A percentile compares a stretch with the other conserved stretches of the same genome.
Conservation (phyloP, 441 rosid genomes). For the Viola pubescens region DNA sequence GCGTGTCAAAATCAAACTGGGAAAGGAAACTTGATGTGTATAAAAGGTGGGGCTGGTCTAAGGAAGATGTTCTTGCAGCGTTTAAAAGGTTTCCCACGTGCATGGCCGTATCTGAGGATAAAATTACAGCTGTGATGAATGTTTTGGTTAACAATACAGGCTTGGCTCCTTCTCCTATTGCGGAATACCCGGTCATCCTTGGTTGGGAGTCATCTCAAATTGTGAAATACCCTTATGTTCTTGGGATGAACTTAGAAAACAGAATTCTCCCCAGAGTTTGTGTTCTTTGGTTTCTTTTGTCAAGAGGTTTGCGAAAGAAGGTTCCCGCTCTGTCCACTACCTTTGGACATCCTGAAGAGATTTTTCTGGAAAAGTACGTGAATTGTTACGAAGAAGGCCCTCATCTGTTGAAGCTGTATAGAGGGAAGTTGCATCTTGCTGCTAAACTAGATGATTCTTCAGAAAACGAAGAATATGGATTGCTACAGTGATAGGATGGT, state of each 20-base stretch:
- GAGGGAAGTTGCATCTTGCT: slow-evolving; percentile 9
- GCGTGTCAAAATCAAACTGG: slow-evolving; percentile 15
- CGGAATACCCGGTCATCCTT: slow-evolving; percentile 1
- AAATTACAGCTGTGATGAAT: slow-evolving; percentile 15
- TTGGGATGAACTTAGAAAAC: too few species aligned
- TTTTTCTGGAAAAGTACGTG: slow-evolving; percentile 16
- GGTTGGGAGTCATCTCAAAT: slow-evolving; percentile 6
- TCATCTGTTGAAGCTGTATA: slow-evolving; percentile 17
- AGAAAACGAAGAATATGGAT: too few species aligned
- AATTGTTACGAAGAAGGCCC: slow-evolving; percentile 5
- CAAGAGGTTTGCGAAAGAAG: slow-evolving; percentile 10
- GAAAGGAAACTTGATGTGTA: slow-evolving; percentile 16
- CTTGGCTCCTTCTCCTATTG: neutral
- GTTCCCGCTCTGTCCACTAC: neutral
- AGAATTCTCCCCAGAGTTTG: slow-evolving; percentile 18
- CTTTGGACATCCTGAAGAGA: slow-evolving; percentile 1
- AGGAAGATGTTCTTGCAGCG: slow-evolving; percentile 13
- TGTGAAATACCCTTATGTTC: too few species aligned
- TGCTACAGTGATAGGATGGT: too few species aligned
- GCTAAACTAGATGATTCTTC: too few species aligned
- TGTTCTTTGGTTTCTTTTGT: slow-evolving; percentile 1
- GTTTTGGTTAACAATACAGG: slow-evolving; percentile 17
- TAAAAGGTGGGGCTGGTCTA: slow-evolving; percentile 27
- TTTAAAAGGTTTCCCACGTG: slow-evolving; percentile 18
- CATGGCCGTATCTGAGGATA: slow-evolving; percentile 16